Evolutionary conservation across 495 filamentous ascomycete species (phyloP).

Genomic region (Aspergillus mulundensis): DNA sequence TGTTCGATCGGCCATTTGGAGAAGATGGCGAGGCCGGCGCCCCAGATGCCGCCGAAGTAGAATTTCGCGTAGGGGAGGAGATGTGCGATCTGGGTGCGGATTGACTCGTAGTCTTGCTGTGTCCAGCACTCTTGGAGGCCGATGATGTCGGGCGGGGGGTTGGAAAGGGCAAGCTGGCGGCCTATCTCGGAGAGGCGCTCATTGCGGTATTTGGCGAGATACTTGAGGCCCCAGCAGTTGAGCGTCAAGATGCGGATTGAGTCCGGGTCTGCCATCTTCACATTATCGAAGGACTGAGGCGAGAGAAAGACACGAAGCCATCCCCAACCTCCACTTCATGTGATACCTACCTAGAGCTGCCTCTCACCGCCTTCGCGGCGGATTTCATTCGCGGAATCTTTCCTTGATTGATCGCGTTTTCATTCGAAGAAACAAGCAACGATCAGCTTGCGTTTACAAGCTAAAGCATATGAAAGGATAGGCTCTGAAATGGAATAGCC

Average conservation of each 20-base stretch:
- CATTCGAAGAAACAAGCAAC: background rate
- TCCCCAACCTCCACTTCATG: background rate
- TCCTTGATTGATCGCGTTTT: background rate
- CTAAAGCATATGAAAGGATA: background rate
- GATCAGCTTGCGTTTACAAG: background rate
- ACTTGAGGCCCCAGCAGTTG: constrained; percentile 97
- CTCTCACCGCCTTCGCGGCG: constrained; percentile 10
- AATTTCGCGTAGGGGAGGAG: constrained; percentile 93
- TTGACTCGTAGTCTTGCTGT: constrained; percentile 79
- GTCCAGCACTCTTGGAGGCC: constrained; percentile 96
- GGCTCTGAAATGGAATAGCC: constrained; percentile 3
- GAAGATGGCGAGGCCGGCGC: constrained; percentile 86
- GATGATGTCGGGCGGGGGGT: constrained; percentile 77
- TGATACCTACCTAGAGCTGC: background rate
- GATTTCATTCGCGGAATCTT: background rate
- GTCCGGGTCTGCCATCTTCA: constrained; percentile 11
- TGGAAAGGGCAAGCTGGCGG: constrained; percentile 59
- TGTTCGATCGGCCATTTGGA: constrained; percentile 96
- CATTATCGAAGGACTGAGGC: background rate
- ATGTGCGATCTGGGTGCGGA: constrained; percentile 67
- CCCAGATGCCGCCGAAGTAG: constrained; percentile 85
- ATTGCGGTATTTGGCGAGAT: constrained; percentile 70
- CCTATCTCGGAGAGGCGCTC: constrained; percentile 85
- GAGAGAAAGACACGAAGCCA: background rate
- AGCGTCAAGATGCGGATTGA: constrained; percentile 73